Evolutionary conservation across 1,284 basidiomycete genomes (phyloP).

Genomic region (Thecaphora frezii): DNA sequence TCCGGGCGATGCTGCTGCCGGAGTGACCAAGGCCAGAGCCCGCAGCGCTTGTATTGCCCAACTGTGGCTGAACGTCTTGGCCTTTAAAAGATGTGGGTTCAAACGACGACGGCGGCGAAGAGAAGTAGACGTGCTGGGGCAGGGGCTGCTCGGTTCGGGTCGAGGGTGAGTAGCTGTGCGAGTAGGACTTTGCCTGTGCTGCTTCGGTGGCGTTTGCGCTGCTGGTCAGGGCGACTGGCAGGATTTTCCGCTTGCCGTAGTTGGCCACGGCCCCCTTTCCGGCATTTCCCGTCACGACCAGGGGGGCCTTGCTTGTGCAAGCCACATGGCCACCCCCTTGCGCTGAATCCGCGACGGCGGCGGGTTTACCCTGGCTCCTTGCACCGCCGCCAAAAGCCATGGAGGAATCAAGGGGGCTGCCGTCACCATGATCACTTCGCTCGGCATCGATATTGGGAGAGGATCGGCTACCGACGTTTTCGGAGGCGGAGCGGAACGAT

Average conservation of each 20-base stretch:
- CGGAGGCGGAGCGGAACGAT: not conserved
- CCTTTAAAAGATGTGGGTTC: slow-evolving; percentile 49
- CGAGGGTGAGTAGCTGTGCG: slow-evolving; percentile 30
- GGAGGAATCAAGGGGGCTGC: slow-evolving; percentile 18
- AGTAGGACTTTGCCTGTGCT: slow-evolving; percentile 7
- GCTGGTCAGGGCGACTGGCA: slow-evolving; percentile 15
- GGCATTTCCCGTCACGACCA: slow-evolving; percentile 44
- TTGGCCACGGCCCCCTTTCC: slow-evolving; percentile 50
- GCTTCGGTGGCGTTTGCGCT: slow-evolving; percentile 11
- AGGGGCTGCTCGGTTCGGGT: slow-evolving; percentile 40
- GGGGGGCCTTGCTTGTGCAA: slow-evolving; percentile 4
- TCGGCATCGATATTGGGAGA: not conserved
- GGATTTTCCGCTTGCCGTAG: slow-evolving; percentile 42
- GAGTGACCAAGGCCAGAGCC: slow-evolving; percentile 32
- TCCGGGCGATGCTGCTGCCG: slow-evolving; percentile 32
- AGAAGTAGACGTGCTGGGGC: slow-evolving; percentile 54
- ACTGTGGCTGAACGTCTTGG: slow-evolving; percentile 37
- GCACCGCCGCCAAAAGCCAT: slow-evolving; percentile 42
- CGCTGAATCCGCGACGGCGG: not conserved
- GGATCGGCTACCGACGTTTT: not conserved
- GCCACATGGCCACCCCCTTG: no score
- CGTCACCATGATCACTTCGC: no score
- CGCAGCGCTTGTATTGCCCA: slow-evolving; percentile 27
- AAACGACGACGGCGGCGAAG: slow-evolving; percentile 52
- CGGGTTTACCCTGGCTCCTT: slow-evolving; percentile 35